Conservation (phyloP, 2,329 filamentous ascomycete genomes). For the Fusarium redolens region DNA sequence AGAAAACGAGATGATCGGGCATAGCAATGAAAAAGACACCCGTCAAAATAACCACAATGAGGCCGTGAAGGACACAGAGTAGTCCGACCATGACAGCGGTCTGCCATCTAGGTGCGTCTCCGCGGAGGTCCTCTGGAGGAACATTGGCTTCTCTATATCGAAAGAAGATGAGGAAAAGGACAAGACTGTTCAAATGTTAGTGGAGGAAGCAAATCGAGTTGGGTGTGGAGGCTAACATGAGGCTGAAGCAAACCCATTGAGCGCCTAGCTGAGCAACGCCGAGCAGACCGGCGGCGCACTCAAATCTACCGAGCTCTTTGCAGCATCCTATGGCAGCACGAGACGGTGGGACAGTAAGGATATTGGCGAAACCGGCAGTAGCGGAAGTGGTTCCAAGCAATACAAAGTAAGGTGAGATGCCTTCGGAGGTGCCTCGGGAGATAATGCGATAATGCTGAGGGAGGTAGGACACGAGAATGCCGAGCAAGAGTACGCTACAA, state of each 20-base stretch:
- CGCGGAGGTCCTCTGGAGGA: constrained; percentile 61
- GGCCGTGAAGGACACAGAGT: constrained; percentile 78
- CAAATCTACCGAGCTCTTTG: constrained; percentile 79
- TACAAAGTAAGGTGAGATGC: constrained; percentile 95
- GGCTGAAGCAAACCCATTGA: constrained; percentile 91
- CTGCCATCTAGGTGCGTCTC: constrained; percentile 74
- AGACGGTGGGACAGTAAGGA: constrained; percentile 86
- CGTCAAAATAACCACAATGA: constrained; percentile 76
- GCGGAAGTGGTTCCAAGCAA: constrained; percentile 92
- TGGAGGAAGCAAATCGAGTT: constrained; percentile 33
- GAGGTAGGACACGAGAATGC: constrained; percentile 91
- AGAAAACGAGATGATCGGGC: constrained; percentile 74
- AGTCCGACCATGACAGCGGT: constrained; percentile 81
- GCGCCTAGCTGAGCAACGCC: constrained; percentile 91
- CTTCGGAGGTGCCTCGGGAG: constrained; percentile 84
- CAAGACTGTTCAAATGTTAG: constrained; percentile 67
- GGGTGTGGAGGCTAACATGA: constrained; percentile 74
- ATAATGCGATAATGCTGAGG: constrained; percentile 96
- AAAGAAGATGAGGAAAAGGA: constrained; percentile 96
- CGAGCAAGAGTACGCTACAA: constrained; percentile 78
- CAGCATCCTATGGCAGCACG: constrained; percentile 88
- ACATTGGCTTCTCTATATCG: constrained; percentile 69
- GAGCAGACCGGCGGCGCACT: constrained; percentile 86
- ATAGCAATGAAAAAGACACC: constrained; percentile 73
- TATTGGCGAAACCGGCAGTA: constrained; percentile 91